Evolutionary conservation across 179 eudicot species (phyloP).

Genomic region (Beta macrorhiza): DNA sequence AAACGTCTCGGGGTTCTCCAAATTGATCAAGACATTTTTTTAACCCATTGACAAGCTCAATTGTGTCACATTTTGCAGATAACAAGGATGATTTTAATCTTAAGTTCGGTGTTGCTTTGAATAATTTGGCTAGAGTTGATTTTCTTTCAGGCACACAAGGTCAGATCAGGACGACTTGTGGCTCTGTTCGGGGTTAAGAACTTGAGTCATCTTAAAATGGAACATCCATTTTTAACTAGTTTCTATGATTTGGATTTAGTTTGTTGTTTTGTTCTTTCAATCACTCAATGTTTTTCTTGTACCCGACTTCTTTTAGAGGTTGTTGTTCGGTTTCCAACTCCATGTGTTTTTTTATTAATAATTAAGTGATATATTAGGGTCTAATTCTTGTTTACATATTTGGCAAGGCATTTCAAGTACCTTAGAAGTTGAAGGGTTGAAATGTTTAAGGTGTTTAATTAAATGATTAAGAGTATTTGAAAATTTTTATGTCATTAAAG

Average conservation of each 20-base stretch:
- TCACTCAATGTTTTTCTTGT: no score
- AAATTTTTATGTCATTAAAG: no score
- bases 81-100: background rate
- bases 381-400: no score
- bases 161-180: constrained; percentile 28
- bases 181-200: background rate
- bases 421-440: no score
- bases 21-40: constrained; percentile 21
- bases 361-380: no score
- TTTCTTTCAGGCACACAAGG: constrained; percentile 27
- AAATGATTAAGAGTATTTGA: no score
- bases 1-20: constrained; percentile 19
- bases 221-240: no score
- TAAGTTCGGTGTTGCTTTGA: constrained; percentile 24
- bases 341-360: background rate
- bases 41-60: constrained; percentile 9
- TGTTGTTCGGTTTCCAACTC: background rate
- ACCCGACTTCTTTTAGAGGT: background rate
- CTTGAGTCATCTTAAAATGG: background rate
- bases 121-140: constrained; percentile 16
- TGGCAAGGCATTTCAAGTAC: no score
- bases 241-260: background rate
- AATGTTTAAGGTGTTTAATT: no score
- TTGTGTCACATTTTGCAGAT: constrained; percentile 16
- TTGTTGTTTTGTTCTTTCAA: no score